Conservation (phyloP, 2,329 filamentous ascomycete species). For the Coleophoma eucalyptorum region DNA sequence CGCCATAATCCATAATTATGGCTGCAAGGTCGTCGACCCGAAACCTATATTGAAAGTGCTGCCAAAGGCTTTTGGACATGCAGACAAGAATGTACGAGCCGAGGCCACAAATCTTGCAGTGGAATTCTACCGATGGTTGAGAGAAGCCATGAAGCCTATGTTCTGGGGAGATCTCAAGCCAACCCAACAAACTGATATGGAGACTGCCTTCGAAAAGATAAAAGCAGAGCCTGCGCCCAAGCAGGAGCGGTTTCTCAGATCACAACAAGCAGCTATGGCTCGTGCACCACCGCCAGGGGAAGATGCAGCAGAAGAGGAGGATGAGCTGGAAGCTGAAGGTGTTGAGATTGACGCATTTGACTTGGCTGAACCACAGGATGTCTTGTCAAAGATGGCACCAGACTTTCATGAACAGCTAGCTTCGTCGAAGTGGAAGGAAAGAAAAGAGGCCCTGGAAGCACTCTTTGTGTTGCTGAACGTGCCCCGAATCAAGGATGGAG, state of each 20-base stretch:
- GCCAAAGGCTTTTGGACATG: constrained; percentile 89
- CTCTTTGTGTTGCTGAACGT: constrained; percentile 75
- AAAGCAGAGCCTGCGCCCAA: constrained; percentile 85
- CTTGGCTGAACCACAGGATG: constrained; percentile 82
- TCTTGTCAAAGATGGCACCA: constrained; percentile 74
- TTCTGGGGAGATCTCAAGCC: constrained; percentile 96
- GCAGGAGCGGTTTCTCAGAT: constrained; percentile 82
- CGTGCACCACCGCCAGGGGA: constrained; percentile 58
- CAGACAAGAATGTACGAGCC: constrained; percentile 95
- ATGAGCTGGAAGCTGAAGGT: constrained; percentile 49
- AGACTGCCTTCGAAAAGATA: constrained; percentile 89
- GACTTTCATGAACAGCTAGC: constrained; percentile 80
- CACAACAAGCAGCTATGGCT: constrained; percentile 81
- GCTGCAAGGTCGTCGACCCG: constrained; percentile 89
- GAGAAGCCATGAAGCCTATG: constrained; percentile 96
- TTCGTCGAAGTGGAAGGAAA: constrained; percentile 97
- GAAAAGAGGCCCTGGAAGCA: constrained; percentile 89
- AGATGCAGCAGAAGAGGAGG: constrained; percentile 53
- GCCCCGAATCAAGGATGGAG: constrained; percentile 85
- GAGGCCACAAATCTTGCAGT: constrained; percentile 89
- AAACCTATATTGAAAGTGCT: constrained; percentile 86
- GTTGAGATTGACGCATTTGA: constrained; percentile 78
- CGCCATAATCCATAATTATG: constrained; percentile 87
- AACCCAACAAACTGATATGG: constrained; percentile 90
- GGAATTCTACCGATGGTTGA: constrained; percentile 94